phyloP scores from a whole-genome alignment of 306 rosid genomes.

The Biancaea sappan region DNA sequence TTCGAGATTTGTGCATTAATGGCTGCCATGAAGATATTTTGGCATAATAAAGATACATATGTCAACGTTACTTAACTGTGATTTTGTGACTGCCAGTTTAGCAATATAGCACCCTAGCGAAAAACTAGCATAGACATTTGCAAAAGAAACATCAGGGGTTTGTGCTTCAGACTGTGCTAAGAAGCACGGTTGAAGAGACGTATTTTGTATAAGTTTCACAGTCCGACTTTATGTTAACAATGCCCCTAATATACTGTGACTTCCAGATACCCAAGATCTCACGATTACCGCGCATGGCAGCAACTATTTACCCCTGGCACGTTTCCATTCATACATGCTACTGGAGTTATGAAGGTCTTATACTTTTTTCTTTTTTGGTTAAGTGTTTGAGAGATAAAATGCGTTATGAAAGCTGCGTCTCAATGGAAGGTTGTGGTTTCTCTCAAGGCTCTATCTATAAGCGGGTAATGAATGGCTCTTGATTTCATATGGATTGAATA shows the following conservation, averaged over 20 bases:
- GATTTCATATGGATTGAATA: no score
- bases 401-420: no score
- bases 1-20: not conserved
- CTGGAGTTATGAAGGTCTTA: no score
- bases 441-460: no score
- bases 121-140: not conserved
- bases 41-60: not conserved
- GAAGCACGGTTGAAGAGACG: not conserved
- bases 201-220: not conserved
- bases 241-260: not conserved
- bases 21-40: not conserved
- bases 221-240: not conserved
- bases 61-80: not conserved
- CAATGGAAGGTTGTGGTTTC: no score
- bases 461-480: no score
- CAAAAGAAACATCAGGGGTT: not conserved
- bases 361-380: no score
- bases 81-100: not conserved
- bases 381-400: no score
- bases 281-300: not conserved
- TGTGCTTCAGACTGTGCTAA: not conserved
- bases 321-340: no score
- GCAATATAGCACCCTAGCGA: not conserved
- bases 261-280: not conserved
- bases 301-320: not conserved